These are phyloP conservation scores for Aspergillus intermedius DNA, from an alignment of 2,329 filamentous ascomycete genomes.

Conservation along the genomic window DNA sequence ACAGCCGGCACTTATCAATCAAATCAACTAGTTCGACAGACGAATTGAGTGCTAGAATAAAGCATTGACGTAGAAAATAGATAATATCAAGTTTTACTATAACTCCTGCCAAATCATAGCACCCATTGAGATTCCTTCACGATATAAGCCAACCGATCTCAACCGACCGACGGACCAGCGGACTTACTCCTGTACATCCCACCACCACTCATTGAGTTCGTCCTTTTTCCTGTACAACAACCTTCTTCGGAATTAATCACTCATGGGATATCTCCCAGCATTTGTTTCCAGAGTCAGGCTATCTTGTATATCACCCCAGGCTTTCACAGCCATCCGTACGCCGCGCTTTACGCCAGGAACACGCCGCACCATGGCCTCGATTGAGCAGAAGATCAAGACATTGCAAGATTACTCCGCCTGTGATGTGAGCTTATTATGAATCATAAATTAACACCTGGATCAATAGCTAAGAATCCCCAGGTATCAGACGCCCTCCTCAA, in stretches of 20 bases:
- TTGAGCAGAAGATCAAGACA: conserved; percentile 29
- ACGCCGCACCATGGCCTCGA: conserved; percentile 23
- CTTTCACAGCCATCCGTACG: background rate
- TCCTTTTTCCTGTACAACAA: background rate
- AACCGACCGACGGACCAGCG: conserved; percentile 10
- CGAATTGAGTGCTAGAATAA: conserved; percentile 1
- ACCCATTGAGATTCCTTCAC: background rate
- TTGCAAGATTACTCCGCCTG: conserved; percentile 37
- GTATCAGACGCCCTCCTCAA: conserved; percentile 68
- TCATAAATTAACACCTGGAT: background rate
- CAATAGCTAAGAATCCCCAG: conserved; percentile 26
- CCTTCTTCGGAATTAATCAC: background rate
- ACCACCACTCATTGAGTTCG: background rate
- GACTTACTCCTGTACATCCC: conserved; percentile 11
- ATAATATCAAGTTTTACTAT: no score
- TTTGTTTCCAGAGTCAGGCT: background rate
- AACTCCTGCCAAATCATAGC: no score
- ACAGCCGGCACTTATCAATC: background rate
- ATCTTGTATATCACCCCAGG: background rate
- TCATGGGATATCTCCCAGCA: background rate
- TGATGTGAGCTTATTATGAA: conserved; percentile 27
- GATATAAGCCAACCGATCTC: conserved; percentile 7
- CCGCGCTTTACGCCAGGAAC: background rate
- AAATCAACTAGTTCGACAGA: background rate
- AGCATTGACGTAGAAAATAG: background rate